A percentile compares a stretch with the other conserved stretches of the same genome.
Conservation (phyloP, 805 yeast species). For the Saturnispora ahearnii region DNA sequence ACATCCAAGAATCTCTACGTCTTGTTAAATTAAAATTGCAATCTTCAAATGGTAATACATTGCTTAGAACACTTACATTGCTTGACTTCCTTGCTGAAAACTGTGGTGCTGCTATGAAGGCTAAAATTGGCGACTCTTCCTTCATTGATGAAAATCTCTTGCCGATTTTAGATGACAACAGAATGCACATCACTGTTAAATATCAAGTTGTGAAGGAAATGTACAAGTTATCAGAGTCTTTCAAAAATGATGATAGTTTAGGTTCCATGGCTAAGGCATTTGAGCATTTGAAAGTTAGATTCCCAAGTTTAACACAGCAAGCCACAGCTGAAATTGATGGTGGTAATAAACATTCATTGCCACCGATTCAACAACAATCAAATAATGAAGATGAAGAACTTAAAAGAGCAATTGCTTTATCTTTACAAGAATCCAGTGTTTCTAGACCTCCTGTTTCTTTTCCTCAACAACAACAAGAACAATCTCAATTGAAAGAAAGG, state of each 20-base stretch:
- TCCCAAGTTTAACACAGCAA: slow-evolving; percentile 30
- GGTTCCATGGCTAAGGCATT: slow-evolving; percentile 58
- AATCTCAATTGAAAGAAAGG: slow-evolving; percentile 3
- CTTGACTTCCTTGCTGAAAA: slow-evolving; percentile 62
- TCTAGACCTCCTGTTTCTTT: slow-evolving; percentile 4
- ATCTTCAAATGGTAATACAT: slow-evolving; percentile 54
- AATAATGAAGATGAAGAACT: slow-evolving; percentile 67
- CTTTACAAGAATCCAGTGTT: slow-evolving; percentile 51
- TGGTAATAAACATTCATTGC: slow-evolving; percentile 1
- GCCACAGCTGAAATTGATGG: slow-evolving; percentile 24
- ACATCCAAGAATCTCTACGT: slow-evolving; percentile 38
- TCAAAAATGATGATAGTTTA: slow-evolving; percentile 68
- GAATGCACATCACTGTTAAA: slow-evolving; percentile 62
- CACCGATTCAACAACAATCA: not conserved
- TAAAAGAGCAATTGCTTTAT: slow-evolving; percentile 63
- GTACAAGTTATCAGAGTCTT: slow-evolving; percentile 54
- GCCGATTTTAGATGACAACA: slow-evolving; percentile 42
- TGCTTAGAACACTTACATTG: slow-evolving; percentile 47
- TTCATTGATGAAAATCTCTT: slow-evolving; percentile 40
- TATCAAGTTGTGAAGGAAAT: slow-evolving; percentile 56
- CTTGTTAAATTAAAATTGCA: slow-evolving; percentile 40
- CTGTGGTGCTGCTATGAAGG: slow-evolving; percentile 63
- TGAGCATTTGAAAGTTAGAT: slow-evolving; percentile 33
- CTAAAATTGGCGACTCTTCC: slow-evolving; percentile 47
- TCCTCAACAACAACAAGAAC: slow-evolving; percentile 6